Evolutionary conservation across 139 green algal species (phyloP), one percentile per base, ranked within the genome.

Genomic region (Chlorella sp.): DNA sequence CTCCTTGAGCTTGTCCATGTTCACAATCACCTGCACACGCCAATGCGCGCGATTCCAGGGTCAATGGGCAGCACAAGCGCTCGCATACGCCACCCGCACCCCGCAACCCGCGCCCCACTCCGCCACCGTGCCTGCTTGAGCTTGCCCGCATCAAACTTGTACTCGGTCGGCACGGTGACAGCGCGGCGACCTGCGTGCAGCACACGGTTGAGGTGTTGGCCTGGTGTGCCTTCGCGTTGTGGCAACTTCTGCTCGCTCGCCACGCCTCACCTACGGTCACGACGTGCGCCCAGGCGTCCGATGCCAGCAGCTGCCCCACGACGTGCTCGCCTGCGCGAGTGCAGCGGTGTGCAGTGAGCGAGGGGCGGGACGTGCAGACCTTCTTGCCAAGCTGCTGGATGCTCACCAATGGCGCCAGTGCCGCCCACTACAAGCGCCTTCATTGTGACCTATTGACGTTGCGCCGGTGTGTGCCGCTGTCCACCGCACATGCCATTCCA

Each of bases 1-100:
- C 27, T 42, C 22, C 35, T 84, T 61, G 29, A 85, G 30, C 1
- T 77, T 73, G 31, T 86, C 80, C 75, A 84, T 87, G 49, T 86
- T 67, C 0, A 89, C 59, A 20, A 67, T 72, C 6, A 50, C 42
- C 67, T 83, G 77, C 1, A 30, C 59, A 30, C 6, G 3, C 14
- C 20, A 17, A 70, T 33, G 2, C 66, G 27, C 4, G 33, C 26
- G 2, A 31, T 10, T 27, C 65, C 60, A 14, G 29, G 1, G 0
- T 42, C 32, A 20, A 74, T 31, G 59, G 17, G 26, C 0, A 55
- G 55, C 24, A 75, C 2, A 0, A 1, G 35, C 36, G 10, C 24
- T 26, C 60, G n/a, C n/a, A n/a, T n/a, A n/a, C n/a, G n/a, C n/a
- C n/a, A n/a, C n/a, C n/a, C n/a, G n/a, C n/a, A n/a, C n/a, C n/a